Evolutionary conservation across 179 eudicot genomes (phyloP).

Genomic region (Beta lomatogona): DNA sequence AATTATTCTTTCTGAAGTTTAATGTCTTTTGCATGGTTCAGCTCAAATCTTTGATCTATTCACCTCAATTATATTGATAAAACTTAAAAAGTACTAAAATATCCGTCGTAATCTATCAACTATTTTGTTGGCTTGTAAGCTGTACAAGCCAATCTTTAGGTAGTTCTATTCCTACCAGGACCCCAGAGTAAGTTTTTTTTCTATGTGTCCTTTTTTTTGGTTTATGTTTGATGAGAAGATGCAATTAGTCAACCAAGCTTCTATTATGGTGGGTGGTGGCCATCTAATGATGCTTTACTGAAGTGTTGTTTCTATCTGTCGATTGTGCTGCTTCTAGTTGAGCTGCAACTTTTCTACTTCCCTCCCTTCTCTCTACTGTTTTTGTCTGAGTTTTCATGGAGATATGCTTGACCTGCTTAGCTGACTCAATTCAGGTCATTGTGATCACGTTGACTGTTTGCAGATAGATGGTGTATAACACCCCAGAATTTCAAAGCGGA

Average conservation of each 20-base stretch:
- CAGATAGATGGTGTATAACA: constrained; percentile 48
- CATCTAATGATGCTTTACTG: neutral
- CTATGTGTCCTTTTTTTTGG: neutral
- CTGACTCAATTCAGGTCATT: constrained; percentile 4
- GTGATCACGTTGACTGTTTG: constrained; percentile 5
- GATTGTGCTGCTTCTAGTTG: neutral
- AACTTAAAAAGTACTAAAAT: too few species aligned
- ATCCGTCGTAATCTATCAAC: neutral
- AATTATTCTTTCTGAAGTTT: neutral
- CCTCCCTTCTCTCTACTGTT: neutral
- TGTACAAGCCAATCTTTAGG: neutral
- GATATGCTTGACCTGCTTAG: neutral
- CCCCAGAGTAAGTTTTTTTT: neutral
- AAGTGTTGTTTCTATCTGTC: neutral
- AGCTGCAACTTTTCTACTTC: too few species aligned
- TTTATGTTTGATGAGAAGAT: neutral
- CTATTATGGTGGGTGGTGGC: neutral
- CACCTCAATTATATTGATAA: neutral
- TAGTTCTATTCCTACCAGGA: neutral
- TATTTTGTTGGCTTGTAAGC: neutral
- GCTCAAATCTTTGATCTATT: neutral
- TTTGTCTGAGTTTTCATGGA: neutral
- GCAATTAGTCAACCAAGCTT: neutral
- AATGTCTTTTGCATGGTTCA: neutral
- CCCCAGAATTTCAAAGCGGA: too few species aligned